Evolutionary conservation across 176 grass and related monocot genomes (phyloP).

Genomic region (Chrysopogon serrulatus): DNA sequence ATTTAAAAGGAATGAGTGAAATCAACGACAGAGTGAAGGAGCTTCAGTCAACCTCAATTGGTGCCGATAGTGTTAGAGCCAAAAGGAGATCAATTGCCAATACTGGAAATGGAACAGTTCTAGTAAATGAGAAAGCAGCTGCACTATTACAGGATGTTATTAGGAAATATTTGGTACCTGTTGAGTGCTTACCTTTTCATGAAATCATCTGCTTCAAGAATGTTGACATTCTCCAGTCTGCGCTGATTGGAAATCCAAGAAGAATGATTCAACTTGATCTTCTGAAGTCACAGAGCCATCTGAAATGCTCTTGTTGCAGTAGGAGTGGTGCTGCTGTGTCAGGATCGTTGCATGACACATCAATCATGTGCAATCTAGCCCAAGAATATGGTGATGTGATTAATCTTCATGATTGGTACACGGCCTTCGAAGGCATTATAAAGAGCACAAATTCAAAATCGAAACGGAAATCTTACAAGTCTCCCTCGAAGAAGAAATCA

Average conservation of each 20-base stretch:
- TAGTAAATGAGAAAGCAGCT: background rate
- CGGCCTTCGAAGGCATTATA: slow-evolving; percentile 64
- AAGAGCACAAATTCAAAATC: slow-evolving; percentile 27
- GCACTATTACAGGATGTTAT: background rate
- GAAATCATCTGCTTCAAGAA: slow-evolving; percentile 95
- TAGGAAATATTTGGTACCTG: slow-evolving; percentile 64
- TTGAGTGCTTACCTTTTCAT: slow-evolving; percentile 67
- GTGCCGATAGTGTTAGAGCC: slow-evolving; percentile 26
- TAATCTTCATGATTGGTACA: slow-evolving; percentile 94
- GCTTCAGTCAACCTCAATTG: slow-evolving; percentile 51
- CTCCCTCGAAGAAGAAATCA: slow-evolving; percentile 70
- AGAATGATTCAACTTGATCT: slow-evolving; percentile 91
- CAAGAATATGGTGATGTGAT: slow-evolving; percentile 95
- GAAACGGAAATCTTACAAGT: slow-evolving; percentile 39
- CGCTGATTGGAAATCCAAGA: slow-evolving; percentile 84
- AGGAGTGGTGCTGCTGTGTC: slow-evolving; percentile 43
- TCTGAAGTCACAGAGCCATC: slow-evolving; percentile 52
- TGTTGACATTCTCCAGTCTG: slow-evolving; percentile 68
- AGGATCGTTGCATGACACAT: slow-evolving; percentile 74
- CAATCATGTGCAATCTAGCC: slow-evolving; percentile 81
- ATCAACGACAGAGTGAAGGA: slow-evolving; percentile 66
- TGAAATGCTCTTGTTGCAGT: slow-evolving; percentile 77
- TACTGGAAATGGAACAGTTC: background rate
- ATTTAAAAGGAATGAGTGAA: slow-evolving; percentile 63
- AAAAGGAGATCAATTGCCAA: background rate